Base-by-base conservation (phyloP, 495 filamentous ascomycete genomes). In the Aspergillus nidulans region DNA sequence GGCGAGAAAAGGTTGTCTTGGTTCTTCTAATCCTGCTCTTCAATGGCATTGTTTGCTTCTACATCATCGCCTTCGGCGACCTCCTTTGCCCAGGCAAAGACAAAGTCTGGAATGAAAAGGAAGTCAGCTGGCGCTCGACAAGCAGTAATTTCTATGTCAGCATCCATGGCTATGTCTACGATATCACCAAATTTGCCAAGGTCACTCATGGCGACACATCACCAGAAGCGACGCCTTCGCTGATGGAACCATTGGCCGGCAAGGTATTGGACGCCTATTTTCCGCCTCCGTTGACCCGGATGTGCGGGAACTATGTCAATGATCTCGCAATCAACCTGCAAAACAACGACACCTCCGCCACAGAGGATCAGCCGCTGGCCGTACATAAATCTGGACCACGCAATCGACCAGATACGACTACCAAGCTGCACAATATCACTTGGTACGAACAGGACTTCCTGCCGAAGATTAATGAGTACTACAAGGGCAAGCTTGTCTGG, bases 1-100 rank as follows among this genome's bases (percentile, higher is more conserved):
- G 94, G 94, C 77, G 92, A 66, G 94, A 98, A 62, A 98, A 98
- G 71, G 34, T 98, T 36, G 85, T 96, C 5, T 77, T 98, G 9
- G 81, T 90, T 23, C 70, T 87, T 28, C 54, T 96, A 53, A 97
- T 98, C 57, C 65, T 90, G 20, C 59, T 97, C 26, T 71, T 96
- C 59, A 98, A 98, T 67, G 92, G 71, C 13, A 66, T 83, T 38
- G 82, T 98, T 56, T 80, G 96, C 44, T 98, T 98, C 73, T 96
- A 89, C 78, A 97, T 98, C 63, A 85, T 95, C 61, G 81, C 77
- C 25, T 91, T 98, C 56, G 91, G 92, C 42, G 81, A 78, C 32
- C 68, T 97, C 10, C 78, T 97, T 9, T 98, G 94, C 65, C 94
- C 94, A 18, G 89, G 94, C 64, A 90, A 84, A 60, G 85, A 95